Evolutionary conservation across 192 early-diverging fungal species (phyloP).

Genomic region (Backusella liffmaniae): DNA sequence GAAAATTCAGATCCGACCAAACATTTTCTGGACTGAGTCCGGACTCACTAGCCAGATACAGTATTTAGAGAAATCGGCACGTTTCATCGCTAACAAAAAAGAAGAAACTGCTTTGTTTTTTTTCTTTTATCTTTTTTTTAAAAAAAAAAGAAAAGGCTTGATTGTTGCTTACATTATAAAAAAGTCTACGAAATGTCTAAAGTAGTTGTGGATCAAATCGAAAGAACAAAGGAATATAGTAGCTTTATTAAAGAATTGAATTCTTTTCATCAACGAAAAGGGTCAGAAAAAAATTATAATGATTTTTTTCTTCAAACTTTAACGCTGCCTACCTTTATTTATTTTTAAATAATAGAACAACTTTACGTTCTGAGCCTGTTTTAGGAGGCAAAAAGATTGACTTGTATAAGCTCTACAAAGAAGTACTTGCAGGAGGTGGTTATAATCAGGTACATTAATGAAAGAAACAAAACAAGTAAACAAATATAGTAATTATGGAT

Average conservation of each 20-base stretch:
- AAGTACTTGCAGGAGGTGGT: constrained; percentile 62
- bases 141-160: not conserved
- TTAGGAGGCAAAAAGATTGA: constrained; percentile 76
- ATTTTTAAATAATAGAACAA: constrained; percentile 32
- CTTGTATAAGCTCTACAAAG: constrained; percentile 55
- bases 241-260: constrained; percentile 18
- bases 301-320: not conserved
- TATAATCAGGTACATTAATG: constrained; percentile 55
- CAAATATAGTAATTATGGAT: not conserved
- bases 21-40: too few relatives aligned
- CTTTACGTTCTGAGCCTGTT: constrained; percentile 59
- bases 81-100: not conserved
- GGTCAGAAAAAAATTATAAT: not conserved
- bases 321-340: not conserved
- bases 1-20: too few relatives aligned
- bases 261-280: constrained; percentile 18
- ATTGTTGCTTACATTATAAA: not conserved
- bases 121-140: not conserved
- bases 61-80: too few relatives aligned
- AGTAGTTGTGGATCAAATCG: constrained; percentile 18
- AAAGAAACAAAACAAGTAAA: not conserved
- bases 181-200: not conserved
- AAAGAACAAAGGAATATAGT: constrained; percentile 17
- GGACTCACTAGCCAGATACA: too few relatives aligned
- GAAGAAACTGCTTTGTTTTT: not conserved